Conservation (phyloP, 306 rosid species). For the Herpetospermum pedunculosum region DNA sequence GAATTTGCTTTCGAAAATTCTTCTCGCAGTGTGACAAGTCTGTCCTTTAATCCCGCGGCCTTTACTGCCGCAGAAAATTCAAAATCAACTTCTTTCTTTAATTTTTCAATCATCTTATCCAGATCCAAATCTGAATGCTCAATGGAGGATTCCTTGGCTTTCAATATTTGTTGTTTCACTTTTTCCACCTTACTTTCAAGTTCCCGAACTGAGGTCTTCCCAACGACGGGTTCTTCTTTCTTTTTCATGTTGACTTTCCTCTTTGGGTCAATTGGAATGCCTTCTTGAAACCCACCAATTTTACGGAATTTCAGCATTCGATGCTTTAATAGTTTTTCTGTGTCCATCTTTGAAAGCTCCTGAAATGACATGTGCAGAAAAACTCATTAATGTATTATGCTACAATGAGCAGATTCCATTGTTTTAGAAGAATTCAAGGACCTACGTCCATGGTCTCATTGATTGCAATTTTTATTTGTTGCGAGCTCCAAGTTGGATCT, state of each 20-base stretch:
- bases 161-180: slow-evolving; percentile 11
- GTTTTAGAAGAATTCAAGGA: slow-evolving; percentile 15
- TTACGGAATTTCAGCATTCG: slow-evolving; percentile 73
- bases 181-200: slow-evolving; percentile 10
- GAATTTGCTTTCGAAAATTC: slow-evolving; percentile 42
- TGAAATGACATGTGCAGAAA: slow-evolving; percentile 13
- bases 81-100: slow-evolving; percentile 44
- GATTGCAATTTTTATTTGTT: slow-evolving; percentile 67
- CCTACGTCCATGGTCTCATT: slow-evolving; percentile 76
- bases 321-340: slow-evolving; percentile 48
- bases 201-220: slow-evolving; percentile 14
- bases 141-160: slow-evolving; percentile 13
- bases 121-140: slow-evolving; percentile 27
- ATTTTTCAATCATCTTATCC: slow-evolving; percentile 41
- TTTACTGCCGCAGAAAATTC: slow-evolving; percentile 56
- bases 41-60: slow-evolving; percentile 45
- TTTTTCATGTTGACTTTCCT: slow-evolving; percentile 55
- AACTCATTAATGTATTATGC: neutral
- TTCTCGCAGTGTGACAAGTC: slow-evolving; percentile 31
- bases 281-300: slow-evolving; percentile 74
- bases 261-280: slow-evolving; percentile 55
- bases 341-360: slow-evolving; percentile 63
- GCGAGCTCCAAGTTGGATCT: slow-evolving; percentile 72
- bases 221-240: slow-evolving; percentile 28
- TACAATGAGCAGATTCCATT: slow-evolving; percentile 6